Base-by-base conservation (phyloP, 1,139 yeast genomes). In the Yamadazyma blattariae region DNA sequence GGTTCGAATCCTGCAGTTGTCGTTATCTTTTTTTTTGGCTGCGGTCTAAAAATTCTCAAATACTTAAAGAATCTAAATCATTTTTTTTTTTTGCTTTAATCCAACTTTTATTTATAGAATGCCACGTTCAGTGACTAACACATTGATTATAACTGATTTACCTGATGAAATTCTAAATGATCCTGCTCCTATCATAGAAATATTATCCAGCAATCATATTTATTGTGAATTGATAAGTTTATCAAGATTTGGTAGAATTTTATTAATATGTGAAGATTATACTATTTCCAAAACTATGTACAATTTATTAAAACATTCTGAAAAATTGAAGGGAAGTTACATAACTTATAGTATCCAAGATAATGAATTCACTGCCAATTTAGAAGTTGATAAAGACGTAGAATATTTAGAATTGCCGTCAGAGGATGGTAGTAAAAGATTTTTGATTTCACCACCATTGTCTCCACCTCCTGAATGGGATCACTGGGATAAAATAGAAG, bases 1-100 rank as follows among this genome's bases (percentile, higher is more conserved):
- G 87, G 88, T 81, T 81, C 87, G 82, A 81, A 77, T 80, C 87
- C 87, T 79, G 87, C 85, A 73, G 84, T 77, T 79, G 86, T 79
- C 87, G 87, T 42, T 42, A 56, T 57, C 58, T 63, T 61, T 58
- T 30, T 25, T 19, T 30, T 26, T 26, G 27, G 27, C 14, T 20
- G 17, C 25, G 25, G 32, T 19, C n/a, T n/a, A n/a, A n/a, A n/a
- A n/a, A n/a, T n/a, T n/a, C n/a, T n/a, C n/a, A n/a, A n/a, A n/a
- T n/a, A n/a, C n/a, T n/a, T n/a, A n/a, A n/a, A n/a, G n/a, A n/a
- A n/a, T n/a, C n/a, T n/a, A 7, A 3, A 23, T 11, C 13, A 7
- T 18, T 17, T 27, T 27, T 27, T 27, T 17, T 27, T 23, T 17
- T 17, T 5, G 7, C 5, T 17, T 17, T 17, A 17, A 5, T 17